These are phyloP conservation scores for Schizonepeta tenuifolia DNA, from an alignment of 257 asterid genomes.

Conservation along the genomic window DNA sequence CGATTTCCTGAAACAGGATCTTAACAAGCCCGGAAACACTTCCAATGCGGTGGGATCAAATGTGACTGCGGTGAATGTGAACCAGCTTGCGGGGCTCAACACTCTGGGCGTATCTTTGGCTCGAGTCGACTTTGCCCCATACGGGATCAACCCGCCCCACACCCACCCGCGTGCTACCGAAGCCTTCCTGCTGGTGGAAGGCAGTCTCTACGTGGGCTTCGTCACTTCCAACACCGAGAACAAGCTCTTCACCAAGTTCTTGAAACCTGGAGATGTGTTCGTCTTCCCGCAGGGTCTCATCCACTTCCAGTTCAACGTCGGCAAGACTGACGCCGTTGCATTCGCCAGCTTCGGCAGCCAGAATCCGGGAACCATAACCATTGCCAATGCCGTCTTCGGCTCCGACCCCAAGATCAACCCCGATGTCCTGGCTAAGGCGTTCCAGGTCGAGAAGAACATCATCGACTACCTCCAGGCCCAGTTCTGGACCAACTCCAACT, in stretches of 20 bases:
- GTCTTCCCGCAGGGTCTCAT: conserved; percentile 38
- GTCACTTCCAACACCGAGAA: not conserved
- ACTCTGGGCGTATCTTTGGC: conserved; percentile 38
- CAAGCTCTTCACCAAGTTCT: conserved; percentile 11
- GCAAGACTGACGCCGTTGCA: conserved; percentile 22
- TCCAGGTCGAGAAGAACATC: conserved; percentile 19
- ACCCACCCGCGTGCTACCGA: conserved; percentile 42
- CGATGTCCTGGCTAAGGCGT: conserved; percentile 12
- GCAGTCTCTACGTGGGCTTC: conserved; percentile 38
- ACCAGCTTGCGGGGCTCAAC: conserved; percentile 40
- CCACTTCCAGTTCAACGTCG: conserved; percentile 32
- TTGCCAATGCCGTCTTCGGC: conserved; percentile 26
- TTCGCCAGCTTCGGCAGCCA: conserved; percentile 30
- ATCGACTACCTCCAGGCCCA: conserved; percentile 2
- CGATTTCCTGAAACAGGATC: conserved; percentile 10
- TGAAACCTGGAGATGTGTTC: not conserved
- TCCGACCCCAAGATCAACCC: conserved; percentile 19
- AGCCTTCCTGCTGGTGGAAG: conserved; percentile 26
- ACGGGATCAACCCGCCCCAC: conserved; percentile 45
- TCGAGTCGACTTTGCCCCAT: conserved; percentile 33
- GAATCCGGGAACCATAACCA: not conserved
- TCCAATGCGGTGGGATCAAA: not conserved
- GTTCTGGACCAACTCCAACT: not conserved
- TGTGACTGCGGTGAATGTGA: conserved; percentile 17
- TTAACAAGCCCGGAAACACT: conserved; percentile 26